Conservation (phyloP, 108 stramenopile species). For the Nannochloropsis granulata region DNA sequence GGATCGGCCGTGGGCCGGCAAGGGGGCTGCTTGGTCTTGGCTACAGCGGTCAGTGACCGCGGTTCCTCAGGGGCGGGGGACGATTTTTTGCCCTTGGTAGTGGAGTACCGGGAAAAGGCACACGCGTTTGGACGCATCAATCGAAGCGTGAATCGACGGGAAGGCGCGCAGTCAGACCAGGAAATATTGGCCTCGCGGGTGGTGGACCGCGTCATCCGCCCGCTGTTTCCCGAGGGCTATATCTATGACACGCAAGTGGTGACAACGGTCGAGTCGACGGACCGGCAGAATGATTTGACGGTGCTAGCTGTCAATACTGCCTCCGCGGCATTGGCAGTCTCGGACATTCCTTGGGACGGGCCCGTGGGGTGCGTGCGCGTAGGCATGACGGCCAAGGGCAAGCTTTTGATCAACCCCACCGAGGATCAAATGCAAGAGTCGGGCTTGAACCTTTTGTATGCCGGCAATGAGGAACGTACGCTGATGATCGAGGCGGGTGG, state of each 20-base stretch:
- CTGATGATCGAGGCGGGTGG: slow-evolving; percentile 41
- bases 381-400: slow-evolving; percentile 24
- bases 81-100: slow-evolving; percentile 30
- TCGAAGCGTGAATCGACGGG: slow-evolving; percentile 15
- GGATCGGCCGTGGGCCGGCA: slow-evolving; percentile 14
- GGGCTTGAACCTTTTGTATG: slow-evolving; percentile 29
- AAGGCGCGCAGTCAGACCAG: slow-evolving; percentile 9
- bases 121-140: slow-evolving; percentile 18
- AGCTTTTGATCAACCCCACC: slow-evolving; percentile 31
- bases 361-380: slow-evolving; percentile 48
- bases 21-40: slow-evolving; percentile 31
- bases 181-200: slow-evolving; percentile 29
- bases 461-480: slow-evolving; percentile 27
- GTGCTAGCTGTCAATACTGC: slow-evolving; percentile 58
- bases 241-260: slow-evolving; percentile 32
- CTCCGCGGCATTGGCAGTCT: slow-evolving; percentile 46
- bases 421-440: slow-evolving; percentile 5
- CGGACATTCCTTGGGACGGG: slow-evolving; percentile 43
- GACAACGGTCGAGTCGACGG: slow-evolving; percentile 20
- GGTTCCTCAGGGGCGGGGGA: background rate
- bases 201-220: slow-evolving; percentile 24
- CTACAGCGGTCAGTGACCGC: slow-evolving; percentile 18
- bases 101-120: slow-evolving; percentile 34
- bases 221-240: slow-evolving; percentile 34
- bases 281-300: slow-evolving; percentile 19